Evolutionary conservation across 129 eudicot genomes (phyloP), one percentile per base, ranked within the genome.

Genomic region (Pittosporum tobira): DNA sequence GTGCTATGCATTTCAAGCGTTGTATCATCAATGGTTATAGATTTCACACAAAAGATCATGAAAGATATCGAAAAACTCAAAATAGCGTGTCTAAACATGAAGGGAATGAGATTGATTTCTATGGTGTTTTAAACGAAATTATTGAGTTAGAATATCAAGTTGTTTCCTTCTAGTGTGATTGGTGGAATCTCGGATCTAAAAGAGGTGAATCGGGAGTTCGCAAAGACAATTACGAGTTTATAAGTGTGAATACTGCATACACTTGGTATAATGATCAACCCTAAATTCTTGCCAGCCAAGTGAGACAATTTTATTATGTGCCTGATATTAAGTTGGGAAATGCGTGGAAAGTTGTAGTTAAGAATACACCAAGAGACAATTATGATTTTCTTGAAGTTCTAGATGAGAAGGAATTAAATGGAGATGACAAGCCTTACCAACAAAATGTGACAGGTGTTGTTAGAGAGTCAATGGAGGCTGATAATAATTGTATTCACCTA

Each of bases 21-120:
- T 49, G 26, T 22, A 49, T 20, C 5, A 3, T 18, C n/a, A n/a
- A 49, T 19, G 26, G 26, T 6, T 19, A 18, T 49, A 19, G 55
- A 20, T 49, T 49, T 25, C 26, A 49, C 55, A 49, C 26, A 5
- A 49, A 3, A 49, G 55, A 5, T 18, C 27, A 5, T 49, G 55
- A 49, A 4, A 49, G 2, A 9, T 27, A 2, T 52, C 0, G 30
- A 29, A 28, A 29, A 16, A 55, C 43, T 31, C 61, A 49, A 55
- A 55, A 55, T n/a, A 55, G 43, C 16, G 61, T 28, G 11, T 42
- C 40, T 3, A 43, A 55, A 51, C 57, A 51, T 51, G 57, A 51
- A 23, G 29, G 18, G 28, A 28, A 27, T 8, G 61, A 55, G 23
- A 55, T 55, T 12, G 43, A 55, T 1, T 55, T 55, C 29, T 55